Percentiles rank a stretch among this genome's conserved stretches.
phyloP scores from a whole-genome alignment of 2,329 filamentous ascomycete genomes.

The Thelonectria discophora region DNA sequence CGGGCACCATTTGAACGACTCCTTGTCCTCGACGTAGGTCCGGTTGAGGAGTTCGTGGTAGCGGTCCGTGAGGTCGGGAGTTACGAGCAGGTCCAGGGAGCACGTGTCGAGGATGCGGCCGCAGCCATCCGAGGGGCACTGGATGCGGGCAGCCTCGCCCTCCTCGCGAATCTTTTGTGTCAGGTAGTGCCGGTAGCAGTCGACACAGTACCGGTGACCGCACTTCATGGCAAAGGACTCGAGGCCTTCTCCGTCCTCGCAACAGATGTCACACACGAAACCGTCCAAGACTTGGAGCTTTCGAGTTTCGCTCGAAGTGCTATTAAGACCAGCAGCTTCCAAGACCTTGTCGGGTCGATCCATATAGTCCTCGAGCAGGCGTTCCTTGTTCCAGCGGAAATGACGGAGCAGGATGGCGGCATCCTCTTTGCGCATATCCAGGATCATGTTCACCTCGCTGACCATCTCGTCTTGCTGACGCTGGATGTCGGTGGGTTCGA shows the following conservation, averaged over 20 bases:
- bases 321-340: slow-evolving; percentile 83
- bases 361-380: slow-evolving; percentile 96
- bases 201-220: slow-evolving; percentile 89
- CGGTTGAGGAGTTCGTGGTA: slow-evolving; percentile 89
- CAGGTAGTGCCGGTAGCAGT: slow-evolving; percentile 92
- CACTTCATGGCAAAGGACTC: slow-evolving; percentile 94
- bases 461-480: slow-evolving; percentile 86
- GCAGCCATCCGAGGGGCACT: slow-evolving; percentile 89
- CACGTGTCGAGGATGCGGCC: slow-evolving; percentile 90
- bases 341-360: slow-evolving; percentile 82
- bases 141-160: slow-evolving; percentile 92
- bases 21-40: slow-evolving; percentile 97
- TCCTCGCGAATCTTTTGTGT: slow-evolving; percentile 94
- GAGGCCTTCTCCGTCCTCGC: slow-evolving; percentile 81
- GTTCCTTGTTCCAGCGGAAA: slow-evolving; percentile 96
- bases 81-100: slow-evolving; percentile 81
- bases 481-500: slow-evolving; percentile 82
- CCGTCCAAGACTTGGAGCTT: slow-evolving; percentile 75
- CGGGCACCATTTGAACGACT: slow-evolving; percentile 95
- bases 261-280: slow-evolving; percentile 96
- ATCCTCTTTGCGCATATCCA: slow-evolving; percentile 88
- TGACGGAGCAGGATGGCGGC: slow-evolving; percentile 89
- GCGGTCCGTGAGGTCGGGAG: slow-evolving; percentile 63
- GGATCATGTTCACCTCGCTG: slow-evolving; percentile 88
- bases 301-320: slow-evolving; percentile 67